phyloP scores from a whole-genome alignment of 352 stramenopile genomes.

The Pythium graminicola region DNA sequence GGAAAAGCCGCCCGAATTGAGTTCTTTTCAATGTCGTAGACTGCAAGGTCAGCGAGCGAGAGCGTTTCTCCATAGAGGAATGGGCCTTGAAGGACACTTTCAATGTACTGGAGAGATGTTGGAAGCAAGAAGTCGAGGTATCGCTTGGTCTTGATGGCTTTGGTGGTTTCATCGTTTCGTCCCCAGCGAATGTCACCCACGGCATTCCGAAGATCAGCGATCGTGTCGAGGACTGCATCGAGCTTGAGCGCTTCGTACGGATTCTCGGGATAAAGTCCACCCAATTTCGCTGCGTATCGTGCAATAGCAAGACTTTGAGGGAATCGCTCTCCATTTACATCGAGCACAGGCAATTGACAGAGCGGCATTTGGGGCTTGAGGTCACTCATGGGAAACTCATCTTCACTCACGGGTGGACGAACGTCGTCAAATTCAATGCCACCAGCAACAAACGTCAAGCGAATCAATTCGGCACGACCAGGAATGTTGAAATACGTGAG shows the following conservation, averaged over 20 bases:
- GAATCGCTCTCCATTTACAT: conserved; percentile 37
- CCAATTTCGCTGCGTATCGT: conserved; percentile 47
- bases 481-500: conserved; percentile 46
- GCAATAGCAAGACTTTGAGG: conserved; percentile 54
- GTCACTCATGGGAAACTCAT: conserved; percentile 7
- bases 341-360: conserved; percentile 38
- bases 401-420: conserved; percentile 23
- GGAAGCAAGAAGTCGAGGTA: conserved; percentile 35
- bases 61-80: conserved; percentile 47
- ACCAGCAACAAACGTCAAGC: conserved; percentile 35
- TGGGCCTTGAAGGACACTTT: conserved; percentile 36
- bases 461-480: conserved; percentile 43
- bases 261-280: conserved; percentile 54
- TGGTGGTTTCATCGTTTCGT: conserved; percentile 30
- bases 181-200: conserved; percentile 32
- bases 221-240: conserved; percentile 40
- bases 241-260: conserved; percentile 42
- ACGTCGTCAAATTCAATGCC: conserved; percentile 45
- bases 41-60: conserved; percentile 34
- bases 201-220: conserved; percentile 31
- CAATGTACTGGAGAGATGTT: conserved; percentile 29
- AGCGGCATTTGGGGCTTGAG: conserved; percentile 39
- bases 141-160: conserved; percentile 35
- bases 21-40: conserved; percentile 45
- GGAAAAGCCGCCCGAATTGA: conserved; percentile 24